Base-by-base conservation (phyloP, 2,329 filamentous ascomycete genomes). In the Bipolaris victoriae region DNA sequence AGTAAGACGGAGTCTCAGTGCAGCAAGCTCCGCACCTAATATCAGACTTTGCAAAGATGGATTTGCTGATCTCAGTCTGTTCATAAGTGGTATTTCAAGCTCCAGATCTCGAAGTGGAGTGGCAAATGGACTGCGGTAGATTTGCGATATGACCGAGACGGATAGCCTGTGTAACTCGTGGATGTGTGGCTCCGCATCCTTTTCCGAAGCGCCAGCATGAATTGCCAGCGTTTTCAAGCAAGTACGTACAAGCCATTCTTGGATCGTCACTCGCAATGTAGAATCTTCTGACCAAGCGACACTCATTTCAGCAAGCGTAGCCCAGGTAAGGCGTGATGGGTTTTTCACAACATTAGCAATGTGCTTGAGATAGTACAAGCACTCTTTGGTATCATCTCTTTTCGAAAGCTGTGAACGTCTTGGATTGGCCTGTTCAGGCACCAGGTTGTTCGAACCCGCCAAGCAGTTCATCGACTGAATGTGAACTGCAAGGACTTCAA, bases 21-120 rank as follows among this genome's bases (percentile, higher is more conserved):
- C 83, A 45, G 88, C 87, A 66, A 90, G 86, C 3, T 93, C 84
- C n/a, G 91, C 87, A 67, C 93, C 90, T 22, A 97, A 83, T 9
- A 97, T 78, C 0, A 92, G 82, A 13, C 90, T 87, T 68, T 96
- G 92, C 1, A 94, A 84, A 50, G 88, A 92, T 79, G 15, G 88
- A 84, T 66, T 54, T 13, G 74, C 69, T 6, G 83, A 82, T 26
- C 81, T 79, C 5, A 96, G 82, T 61, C 86, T 84, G 31, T 88
- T 86, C 57, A 95, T 88, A 26, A 97, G 80, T 35, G 85, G 76
- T 18, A 86, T 80, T 68, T 96, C 91, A 9, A 96, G 79, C 52
- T 90, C 86, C 7, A 91, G 75, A n/a, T 82, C 80, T 16, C 83
- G 81, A 7, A 92, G 72, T 10, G 83, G 76, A 39, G 82, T 74